Conservation (phyloP, 805 yeast species). For the Metschnikowia colocasiae region DNA sequence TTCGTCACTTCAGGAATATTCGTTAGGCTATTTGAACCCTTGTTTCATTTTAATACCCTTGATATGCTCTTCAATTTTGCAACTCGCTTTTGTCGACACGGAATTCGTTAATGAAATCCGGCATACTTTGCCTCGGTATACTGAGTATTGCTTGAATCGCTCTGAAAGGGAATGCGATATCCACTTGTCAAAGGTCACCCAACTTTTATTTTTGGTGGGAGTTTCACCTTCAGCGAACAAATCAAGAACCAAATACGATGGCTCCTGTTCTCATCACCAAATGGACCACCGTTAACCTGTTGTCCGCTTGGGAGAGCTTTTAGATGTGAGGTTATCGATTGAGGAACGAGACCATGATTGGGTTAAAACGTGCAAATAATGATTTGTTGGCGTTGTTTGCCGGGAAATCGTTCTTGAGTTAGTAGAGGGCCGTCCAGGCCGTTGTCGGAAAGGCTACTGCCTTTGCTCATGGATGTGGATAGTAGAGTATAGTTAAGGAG, state of each 20-base stretch:
- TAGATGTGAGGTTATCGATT: constrained; percentile 35
- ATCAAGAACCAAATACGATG: constrained; percentile 40
- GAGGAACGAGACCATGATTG: constrained; percentile 33
- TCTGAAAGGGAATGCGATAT: constrained; percentile 41
- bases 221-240: constrained; percentile 50
- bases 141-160: constrained; percentile 11
- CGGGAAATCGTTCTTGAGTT: constrained; percentile 21
- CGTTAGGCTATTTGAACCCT: constrained; percentile 33
- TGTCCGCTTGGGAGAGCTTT: constrained; percentile 9
- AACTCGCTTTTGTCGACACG: constrained; percentile 7
- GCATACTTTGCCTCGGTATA: constrained; percentile 21
- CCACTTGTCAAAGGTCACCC: constrained; percentile 73
- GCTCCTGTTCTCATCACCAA: constrained; percentile 37
- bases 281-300: constrained; percentile 21
- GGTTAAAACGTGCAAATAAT: constrained; percentile 32
- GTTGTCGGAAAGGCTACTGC: no score
- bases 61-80: constrained; percentile 8
- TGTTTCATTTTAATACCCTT: constrained; percentile 11
- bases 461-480: no score
- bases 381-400: constrained; percentile 20
- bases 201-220: constrained; percentile 45
- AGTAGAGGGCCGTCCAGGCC: no score
- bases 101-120: constrained; percentile 9
- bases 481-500: no score
- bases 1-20: constrained; percentile 58